Evolutionary conservation across 176 grass and related monocot genomes (phyloP).

Genomic region (Phoenix dactylifera): DNA sequence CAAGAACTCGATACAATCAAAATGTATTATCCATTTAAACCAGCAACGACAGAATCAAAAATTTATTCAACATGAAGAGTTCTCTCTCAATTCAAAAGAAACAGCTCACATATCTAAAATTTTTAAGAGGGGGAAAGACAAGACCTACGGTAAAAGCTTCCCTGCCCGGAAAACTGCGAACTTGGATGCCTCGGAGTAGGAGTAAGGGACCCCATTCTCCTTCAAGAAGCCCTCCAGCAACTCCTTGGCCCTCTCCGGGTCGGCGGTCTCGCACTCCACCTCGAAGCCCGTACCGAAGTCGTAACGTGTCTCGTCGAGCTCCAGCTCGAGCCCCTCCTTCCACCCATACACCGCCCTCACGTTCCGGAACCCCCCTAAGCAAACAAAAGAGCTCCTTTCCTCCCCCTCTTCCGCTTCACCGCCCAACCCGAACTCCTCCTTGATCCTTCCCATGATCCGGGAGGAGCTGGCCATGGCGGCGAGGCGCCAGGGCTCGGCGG

Average conservation of each 20-base stretch:
- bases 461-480: conserved; percentile 34
- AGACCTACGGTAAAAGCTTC: conserved; percentile 49
- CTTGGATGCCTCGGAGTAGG: conserved; percentile 54
- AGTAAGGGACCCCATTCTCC: conserved; percentile 47
- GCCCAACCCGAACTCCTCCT: conserved; percentile 46
- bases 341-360: conserved; percentile 57
- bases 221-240: conserved; percentile 56
- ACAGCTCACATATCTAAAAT: too few relatives aligned
- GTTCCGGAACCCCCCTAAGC: conserved; percentile 82
- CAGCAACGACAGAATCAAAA: too few relatives aligned
- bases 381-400: conserved; percentile 28
- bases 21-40: too few relatives aligned
- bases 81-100: too few relatives aligned
- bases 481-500: conserved; percentile 45
- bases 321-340: conserved; percentile 44
- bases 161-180: conserved; percentile 69
- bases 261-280: conserved; percentile 68
- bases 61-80: too few relatives aligned
- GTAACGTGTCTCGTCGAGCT: conserved; percentile 75
- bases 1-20: too few relatives aligned
- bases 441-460: conserved; percentile 48
- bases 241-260: conserved; percentile 50
- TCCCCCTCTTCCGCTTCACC: not conserved
- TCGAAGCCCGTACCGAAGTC: conserved; percentile 66
- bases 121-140: not conserved